phyloP scores from a whole-genome alignment of 305 asterid genomes.

The Vinca major region DNA sequence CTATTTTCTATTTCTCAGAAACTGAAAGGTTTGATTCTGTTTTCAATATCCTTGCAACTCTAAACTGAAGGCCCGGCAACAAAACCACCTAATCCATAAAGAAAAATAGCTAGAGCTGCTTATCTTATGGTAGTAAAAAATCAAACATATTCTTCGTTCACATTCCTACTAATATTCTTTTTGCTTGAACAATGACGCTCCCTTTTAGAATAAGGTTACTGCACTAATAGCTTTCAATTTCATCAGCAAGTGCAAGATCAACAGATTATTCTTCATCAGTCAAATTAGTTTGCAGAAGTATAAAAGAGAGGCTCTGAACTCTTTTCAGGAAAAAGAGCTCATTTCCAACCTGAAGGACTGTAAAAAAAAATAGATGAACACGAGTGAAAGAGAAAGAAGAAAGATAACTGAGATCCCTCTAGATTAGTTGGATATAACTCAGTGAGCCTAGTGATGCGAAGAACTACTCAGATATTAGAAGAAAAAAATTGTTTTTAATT shows the following conservation, averaged over 20 bases:
- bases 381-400: background rate
- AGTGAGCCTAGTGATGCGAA: background rate
- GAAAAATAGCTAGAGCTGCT: background rate
- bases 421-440: background rate
- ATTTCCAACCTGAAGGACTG: background rate
- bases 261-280: background rate
- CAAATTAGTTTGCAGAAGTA: background rate
- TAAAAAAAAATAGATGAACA: background rate
- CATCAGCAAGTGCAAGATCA: background rate
- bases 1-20: background rate
- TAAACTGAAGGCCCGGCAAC: no score
- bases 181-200: background rate
- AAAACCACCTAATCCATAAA: background rate
- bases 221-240: background rate
- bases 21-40: background rate
- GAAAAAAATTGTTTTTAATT: background rate
- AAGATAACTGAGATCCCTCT: background rate
- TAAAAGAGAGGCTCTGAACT: background rate
- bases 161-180: background rate
- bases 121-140: background rate
- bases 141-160: background rate
- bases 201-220: background rate
- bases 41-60: background rate
- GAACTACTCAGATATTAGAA: background rate
- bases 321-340: background rate